Evolutionary conservation across 2,329 filamentous ascomycete species (phyloP), one percentile per base, ranked within the genome.

Genomic region (Alternaria longipes): DNA sequence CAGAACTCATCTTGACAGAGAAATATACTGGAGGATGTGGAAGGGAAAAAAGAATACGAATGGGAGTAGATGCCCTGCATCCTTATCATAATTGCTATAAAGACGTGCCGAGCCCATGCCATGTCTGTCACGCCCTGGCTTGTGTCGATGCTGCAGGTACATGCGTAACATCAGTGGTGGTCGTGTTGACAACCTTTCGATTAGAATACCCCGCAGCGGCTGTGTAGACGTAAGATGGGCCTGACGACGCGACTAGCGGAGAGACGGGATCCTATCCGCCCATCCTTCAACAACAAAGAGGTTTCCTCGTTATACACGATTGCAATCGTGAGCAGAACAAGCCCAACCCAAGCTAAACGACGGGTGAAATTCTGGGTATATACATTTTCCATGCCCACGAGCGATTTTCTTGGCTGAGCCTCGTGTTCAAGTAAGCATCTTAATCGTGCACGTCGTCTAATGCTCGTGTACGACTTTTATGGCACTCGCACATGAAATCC

Each of bases 1-100:
- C 50, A 34, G 65, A 65, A 18, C 54, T 44, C 70, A 73, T 73
- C 14, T 28, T 22, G 34, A 38, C n/a, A 20, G 4, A 8, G 11
- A 40, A 9, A 3, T 40, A 40, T 8, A 9, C 8, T 40, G n/a
- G 8, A 20, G n/a, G 5, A 24, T 4, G 2, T 14, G 2, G 3
- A 32, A 47, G 8, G 14, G 12, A 6, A n/a, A 8, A 16, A 49
- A 49, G 36, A 46, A 53, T 14, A 40, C 8, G 1, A 9, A 34
- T 28, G 49, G 20, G 8, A 52, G 11, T 5, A 18, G 32, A 16
- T 14, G 34, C 18, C 8, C 16, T 22, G 4, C 5, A 14, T 34
- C 38, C 14, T 3, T 36, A 51, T 18, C 14, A n/a, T 34, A 6
- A 20, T 38, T 24, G 18, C 22, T 40, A 16, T 11, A 30, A 4